Conservation (phyloP, 129 eudicot genomes). For the Artemisia argyi region DNA sequence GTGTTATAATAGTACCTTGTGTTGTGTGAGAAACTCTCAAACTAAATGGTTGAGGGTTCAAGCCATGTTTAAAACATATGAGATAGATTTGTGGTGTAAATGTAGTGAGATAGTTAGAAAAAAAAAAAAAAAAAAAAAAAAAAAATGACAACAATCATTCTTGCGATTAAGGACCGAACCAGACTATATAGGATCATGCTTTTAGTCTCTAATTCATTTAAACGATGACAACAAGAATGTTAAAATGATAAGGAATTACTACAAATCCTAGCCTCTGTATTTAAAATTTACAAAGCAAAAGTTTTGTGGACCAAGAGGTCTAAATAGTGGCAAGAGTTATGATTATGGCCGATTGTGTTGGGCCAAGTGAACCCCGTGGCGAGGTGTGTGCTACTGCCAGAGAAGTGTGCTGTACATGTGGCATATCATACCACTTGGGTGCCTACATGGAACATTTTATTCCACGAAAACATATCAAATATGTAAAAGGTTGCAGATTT, state of each 20-base stretch:
- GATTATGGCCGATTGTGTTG: conserved; percentile 31
- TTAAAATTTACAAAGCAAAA: conserved; percentile 4
- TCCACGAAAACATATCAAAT: conserved; percentile 22
- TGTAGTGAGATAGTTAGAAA: too few species aligned
- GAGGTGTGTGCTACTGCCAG: conserved; percentile 28
- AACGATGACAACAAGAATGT: neutral
- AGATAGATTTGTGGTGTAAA: too few species aligned
- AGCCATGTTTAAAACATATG: too few species aligned
- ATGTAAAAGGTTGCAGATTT: neutral
- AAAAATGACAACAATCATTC: too few species aligned
- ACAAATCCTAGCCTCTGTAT: neutral
- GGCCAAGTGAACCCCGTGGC: conserved; percentile 28
- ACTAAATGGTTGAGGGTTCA: too few species aligned
- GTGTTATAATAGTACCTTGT: too few species aligned
- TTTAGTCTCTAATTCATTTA: neutral
- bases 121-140: too few species aligned
- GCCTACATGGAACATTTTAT: conserved; percentile 27
- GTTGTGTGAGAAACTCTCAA: too few species aligned
- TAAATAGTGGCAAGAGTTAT: neutral
- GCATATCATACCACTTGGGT: conserved; percentile 23
- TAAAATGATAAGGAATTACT: neutral
- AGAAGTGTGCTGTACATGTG: conserved; percentile 40
- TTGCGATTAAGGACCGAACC: too few species aligned
- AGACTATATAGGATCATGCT: too few species aligned
- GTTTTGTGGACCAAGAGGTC: conserved; percentile 5